phyloP scores from a whole-genome alignment of 2,329 filamentous ascomycete species.

The Coniochaeta prunicola region DNA sequence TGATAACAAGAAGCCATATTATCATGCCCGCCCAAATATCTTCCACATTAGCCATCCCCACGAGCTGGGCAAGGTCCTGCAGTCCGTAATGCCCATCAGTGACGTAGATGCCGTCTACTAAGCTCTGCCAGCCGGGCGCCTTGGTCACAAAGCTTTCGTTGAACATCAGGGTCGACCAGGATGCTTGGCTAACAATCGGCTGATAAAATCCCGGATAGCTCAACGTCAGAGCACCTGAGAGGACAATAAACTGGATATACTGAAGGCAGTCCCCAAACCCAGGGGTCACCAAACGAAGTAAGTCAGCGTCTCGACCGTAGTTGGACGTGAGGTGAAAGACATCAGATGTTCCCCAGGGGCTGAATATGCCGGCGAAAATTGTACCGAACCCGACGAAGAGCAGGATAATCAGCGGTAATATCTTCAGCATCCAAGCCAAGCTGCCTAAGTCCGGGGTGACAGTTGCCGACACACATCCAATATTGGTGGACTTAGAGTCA shows the following conservation, averaged over 20 bases:
- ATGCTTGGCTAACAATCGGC: constrained; percentile 77
- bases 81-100: constrained; percentile 74
- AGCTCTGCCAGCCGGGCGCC: constrained; percentile 54
- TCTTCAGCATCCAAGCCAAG: constrained; percentile 62
- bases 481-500: constrained; percentile 50
- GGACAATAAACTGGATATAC: constrained; percentile 86
- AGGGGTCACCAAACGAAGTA: constrained; percentile 85
- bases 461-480: constrained; percentile 76
- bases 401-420: constrained; percentile 71
- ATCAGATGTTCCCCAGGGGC: constrained; percentile 88
- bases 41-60: constrained; percentile 66
- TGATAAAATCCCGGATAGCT: constrained; percentile 94
- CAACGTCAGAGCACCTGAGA: constrained; percentile 81
- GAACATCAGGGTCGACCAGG: constrained; percentile 90
- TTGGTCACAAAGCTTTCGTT: constrained; percentile 80
- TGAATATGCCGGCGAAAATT: constrained; percentile 75
- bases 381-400: constrained; percentile 77
- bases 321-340: constrained; percentile 97
- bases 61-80: constrained; percentile 68
- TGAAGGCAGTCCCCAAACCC: constrained; percentile 95
- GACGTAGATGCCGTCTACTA: constrained; percentile 82
- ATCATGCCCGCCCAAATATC: constrained; percentile 96
- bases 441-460: constrained; percentile 77
- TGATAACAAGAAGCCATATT: constrained; percentile 77
- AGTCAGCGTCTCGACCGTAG: constrained; percentile 87